Base-by-base conservation (phyloP, 306 rosid genomes). In the Dalbergia oliveri region DNA sequence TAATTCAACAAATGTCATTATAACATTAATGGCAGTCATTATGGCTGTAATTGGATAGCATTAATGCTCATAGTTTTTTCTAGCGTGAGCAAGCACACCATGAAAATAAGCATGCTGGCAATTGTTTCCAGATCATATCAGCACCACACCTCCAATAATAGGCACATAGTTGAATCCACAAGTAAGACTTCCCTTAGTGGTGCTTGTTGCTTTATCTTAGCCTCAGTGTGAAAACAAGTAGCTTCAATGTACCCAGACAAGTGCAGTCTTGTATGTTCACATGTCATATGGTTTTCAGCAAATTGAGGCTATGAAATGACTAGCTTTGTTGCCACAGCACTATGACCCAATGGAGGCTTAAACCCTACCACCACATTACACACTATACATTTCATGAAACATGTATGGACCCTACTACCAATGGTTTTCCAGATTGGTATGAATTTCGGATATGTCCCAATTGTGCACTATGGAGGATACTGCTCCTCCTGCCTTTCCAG, bases 401-500 rank as follows among this genome's bases (percentile, higher is more conserved):
- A 74, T 72, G 44, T 39, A 67, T 76, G 83, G 93, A 83, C 87
- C 81, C 81, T 69, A 81, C 72, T 57, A n/a, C 7, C 57, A 81
- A 64, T 86, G 77, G 84, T 79, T 33, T 50, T 84, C 69, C 62
- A 65, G 73, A 75, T 73, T 58, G 75, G 72, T 68, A 77, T 16
- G 67, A 62, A 61, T 51, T 49, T 45, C 35, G 57, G 72, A 37
- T 56, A 50, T 13, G 57, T 23, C 66, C 49, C 83, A 67, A 8
- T 78, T 65, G 73, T 66, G 71, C 75, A 79, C 79, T 86, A 86
- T 62, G 91, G 82, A 79, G 88, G 87, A 81, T 80, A 53, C 74
- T 88, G 79, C 12, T 83, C 71, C 72, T 84, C 69, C 65, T 86
- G 77, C 5, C 81, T 77, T 26, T 91, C 94, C 65, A 94, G 70